Conservation (phyloP, 805 yeast genomes). For the Pichia kluyveri region DNA sequence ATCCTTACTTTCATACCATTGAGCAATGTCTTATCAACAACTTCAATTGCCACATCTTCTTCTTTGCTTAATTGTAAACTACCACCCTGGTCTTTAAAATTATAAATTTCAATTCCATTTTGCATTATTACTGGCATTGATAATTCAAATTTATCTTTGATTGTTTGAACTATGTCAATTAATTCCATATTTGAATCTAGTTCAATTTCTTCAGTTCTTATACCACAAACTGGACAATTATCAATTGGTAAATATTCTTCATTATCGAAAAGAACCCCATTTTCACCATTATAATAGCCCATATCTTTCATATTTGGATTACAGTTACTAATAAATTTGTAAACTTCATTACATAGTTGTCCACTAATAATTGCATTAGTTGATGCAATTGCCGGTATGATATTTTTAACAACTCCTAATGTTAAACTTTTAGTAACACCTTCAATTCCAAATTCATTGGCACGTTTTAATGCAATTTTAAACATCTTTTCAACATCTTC, state of each 20-base stretch:
- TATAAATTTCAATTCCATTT: constrained; percentile 18
- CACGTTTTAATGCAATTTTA: constrained; percentile 47
- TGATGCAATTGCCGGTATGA: constrained; percentile 90
- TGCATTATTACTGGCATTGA: constrained; percentile 16
- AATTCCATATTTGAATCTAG: constrained; percentile 8
- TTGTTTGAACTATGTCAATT: constrained; percentile 10
- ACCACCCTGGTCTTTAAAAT: constrained; percentile 10
- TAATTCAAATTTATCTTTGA: constrained; percentile 11
- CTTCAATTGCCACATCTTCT: not conserved
- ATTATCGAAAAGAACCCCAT: constrained; percentile 66
- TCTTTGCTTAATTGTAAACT: not conserved
- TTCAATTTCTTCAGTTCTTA: constrained; percentile 11
- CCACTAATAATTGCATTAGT: constrained; percentile 92
- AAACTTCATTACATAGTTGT: constrained; percentile 76
- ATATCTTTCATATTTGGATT: constrained; percentile 65
- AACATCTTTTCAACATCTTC: constrained; percentile 60
- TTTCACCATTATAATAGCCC: constrained; percentile 82
- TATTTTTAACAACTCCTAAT: constrained; percentile 82
- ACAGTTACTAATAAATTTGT: constrained; percentile 65
- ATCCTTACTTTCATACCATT: not conserved
- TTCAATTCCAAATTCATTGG: constrained; percentile 54
- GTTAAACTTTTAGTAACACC: constrained; percentile 68
- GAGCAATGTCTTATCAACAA: not conserved
- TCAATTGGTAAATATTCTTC: constrained; percentile 52
- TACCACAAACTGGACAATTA: constrained; percentile 75